These are phyloP conservation scores for Mucor saturninus DNA, from an alignment of 371 early-diverging fungal genomes.

Conservation along the genomic window DNA sequence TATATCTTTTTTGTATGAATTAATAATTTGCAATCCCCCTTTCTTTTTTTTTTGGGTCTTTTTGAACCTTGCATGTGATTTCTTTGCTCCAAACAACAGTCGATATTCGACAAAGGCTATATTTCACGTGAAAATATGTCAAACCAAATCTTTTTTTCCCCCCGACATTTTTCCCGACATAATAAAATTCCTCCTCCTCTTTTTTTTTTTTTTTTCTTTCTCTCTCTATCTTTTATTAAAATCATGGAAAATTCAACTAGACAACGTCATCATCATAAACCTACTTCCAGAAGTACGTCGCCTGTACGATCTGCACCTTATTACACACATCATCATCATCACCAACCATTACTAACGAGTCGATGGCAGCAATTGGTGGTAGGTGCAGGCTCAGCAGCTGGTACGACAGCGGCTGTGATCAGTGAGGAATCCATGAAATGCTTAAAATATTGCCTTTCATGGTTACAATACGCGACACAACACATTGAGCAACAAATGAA, in stretches of 20 bases:
- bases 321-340: conserved; percentile 13
- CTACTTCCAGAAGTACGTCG: conserved; percentile 31
- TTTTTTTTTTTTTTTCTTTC: conserved; percentile 7
- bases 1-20: background rate
- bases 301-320: conserved; percentile 34
- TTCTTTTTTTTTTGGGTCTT: too few relatives aligned
- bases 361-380: conserved; percentile 74
- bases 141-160: conserved; percentile 2
- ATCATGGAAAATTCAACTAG: conserved; percentile 1
- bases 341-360: conserved; percentile 7
- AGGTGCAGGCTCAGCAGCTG: conserved; percentile 67
- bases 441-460: conserved; percentile 79
- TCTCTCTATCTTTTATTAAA: conserved; percentile 1
- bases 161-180: conserved; percentile 7
- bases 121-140: conserved; percentile 33
- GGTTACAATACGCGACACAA: conserved; percentile 83
- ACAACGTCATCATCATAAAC: conserved; percentile 14
- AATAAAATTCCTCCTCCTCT: background rate
- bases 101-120: background rate
- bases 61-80: conserved; percentile 1
- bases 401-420: conserved; percentile 73
- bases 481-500: conserved; percentile 83
- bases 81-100: background rate
- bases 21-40: background rate
- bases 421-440: conserved; percentile 82